Conservation (phyloP, 352 stramenopile genomes). For the Phytophthora ohioensis region DNA sequence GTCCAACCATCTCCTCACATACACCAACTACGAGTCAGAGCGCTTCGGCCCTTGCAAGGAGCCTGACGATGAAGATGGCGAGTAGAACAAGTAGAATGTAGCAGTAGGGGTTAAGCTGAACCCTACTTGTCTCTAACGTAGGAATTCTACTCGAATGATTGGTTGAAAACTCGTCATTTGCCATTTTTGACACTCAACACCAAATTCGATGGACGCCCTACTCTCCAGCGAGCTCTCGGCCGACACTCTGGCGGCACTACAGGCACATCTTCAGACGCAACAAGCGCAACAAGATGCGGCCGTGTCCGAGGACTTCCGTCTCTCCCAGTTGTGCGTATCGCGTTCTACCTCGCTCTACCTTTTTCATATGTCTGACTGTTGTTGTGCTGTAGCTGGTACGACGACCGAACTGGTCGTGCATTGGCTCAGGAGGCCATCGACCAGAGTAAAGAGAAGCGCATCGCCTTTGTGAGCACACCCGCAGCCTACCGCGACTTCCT, state of each 20-base stretch:
- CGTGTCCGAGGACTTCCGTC: slow-evolving; percentile 63
- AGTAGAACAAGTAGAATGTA: slow-evolving; percentile 15
- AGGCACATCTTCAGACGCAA: slow-evolving; percentile 55
- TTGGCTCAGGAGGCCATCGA: slow-evolving; percentile 61
- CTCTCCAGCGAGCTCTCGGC: slow-evolving; percentile 59
- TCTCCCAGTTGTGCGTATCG: slow-evolving; percentile 59
- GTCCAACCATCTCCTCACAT: slow-evolving; percentile 61
- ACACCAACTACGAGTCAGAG: slow-evolving; percentile 62
- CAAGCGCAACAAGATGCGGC: slow-evolving; percentile 46
- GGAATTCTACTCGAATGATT: slow-evolving; percentile 27
- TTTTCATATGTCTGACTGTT: slow-evolving; percentile 1
- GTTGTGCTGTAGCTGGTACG: slow-evolving; percentile 52
- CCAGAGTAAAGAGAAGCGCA: slow-evolving; percentile 53
- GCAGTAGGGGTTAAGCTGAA: not conserved
- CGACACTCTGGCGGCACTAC: slow-evolving; percentile 59
- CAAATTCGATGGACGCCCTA: slow-evolving; percentile 42
- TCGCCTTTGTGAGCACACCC: slow-evolving; percentile 66
- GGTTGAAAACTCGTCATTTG: slow-evolving; percentile 26
- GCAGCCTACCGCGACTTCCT: slow-evolving; percentile 58
- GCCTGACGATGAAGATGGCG: slow-evolving; percentile 22
- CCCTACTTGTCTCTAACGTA: slow-evolving; percentile 16
- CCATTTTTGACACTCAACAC: not conserved
- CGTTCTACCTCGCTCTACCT: slow-evolving; percentile 5
- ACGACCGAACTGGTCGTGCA: slow-evolving; percentile 54
- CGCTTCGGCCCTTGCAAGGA: slow-evolving; percentile 51